Base-by-base conservation (phyloP, 345 rosid genomes). In the Eucalyptus microcorys region DNA sequence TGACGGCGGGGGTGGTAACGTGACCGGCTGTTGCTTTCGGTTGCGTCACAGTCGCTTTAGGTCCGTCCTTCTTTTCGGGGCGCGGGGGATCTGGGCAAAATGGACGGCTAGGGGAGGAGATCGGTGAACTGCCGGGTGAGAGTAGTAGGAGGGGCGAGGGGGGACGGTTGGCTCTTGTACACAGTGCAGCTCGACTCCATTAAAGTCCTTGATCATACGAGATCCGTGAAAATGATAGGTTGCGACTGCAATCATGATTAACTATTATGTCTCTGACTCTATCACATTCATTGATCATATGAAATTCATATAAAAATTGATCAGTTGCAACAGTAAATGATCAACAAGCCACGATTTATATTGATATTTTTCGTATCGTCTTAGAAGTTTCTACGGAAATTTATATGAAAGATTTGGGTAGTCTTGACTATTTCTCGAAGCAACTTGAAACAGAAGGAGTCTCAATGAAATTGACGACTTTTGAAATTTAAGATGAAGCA, bases 291-390 rank as follows among this genome's bases (percentile, higher is more conserved):
- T 26, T 27, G 2, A 59, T 59, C 4, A 57, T 59, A 26, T 1
- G 10, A 26, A 27, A 5, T 26, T 3, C 7, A 1, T 26, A 13
- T 26, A 13, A 26, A 57, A 26, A 57, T 59, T 59, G 2, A 3
- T 2, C 15, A 26, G 26, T 26, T 59, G 15, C 32, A 14, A 59
- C 11, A 6, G 4, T 27, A 59, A 59, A 59, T 59, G n/a, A 59
- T 27, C 10, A 4, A 11, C n/a, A 3, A 12, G 32, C 15, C 30
- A 1, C 1, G 66, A 59, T 26, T 2, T 21, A 0, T 3, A 3
- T 52, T 52, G 8, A 21, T 21, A 16, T 49, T 53, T 52, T 53
- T 7, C 5, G 19, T 53, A 53, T 22, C 26, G 4, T 21, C 7
- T 10, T 1, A 8, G 5, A 24, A 24, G 30, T 55, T 55, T 4